A percentile compares a stretch with the other conserved stretches of the same genome.
Evolutionary conservation across 345 rosid genomes (phyloP).

Genomic region (Hibiscus trionum): DNA sequence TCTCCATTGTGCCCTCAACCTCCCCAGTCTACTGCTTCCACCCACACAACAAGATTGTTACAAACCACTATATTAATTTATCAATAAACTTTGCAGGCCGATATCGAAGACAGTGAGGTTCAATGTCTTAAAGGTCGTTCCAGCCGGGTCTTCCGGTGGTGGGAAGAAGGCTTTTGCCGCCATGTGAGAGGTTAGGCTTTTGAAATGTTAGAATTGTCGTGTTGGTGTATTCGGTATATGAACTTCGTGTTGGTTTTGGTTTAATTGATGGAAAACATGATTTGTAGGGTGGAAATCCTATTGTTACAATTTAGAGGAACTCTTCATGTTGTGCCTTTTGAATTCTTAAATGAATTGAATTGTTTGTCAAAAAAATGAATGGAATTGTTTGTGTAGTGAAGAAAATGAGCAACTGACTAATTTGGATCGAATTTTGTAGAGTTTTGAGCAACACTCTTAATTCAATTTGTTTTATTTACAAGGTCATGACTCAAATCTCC

Average conservation of each 20-base stretch:
- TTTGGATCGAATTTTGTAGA: too few relatives aligned
- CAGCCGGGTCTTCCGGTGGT: conserved; percentile 77
- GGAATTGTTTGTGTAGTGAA: too few relatives aligned
- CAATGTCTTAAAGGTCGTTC: conserved; percentile 75
- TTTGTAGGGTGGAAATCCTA: neutral
- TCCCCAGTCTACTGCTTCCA: too few relatives aligned
- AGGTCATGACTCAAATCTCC: too few relatives aligned
- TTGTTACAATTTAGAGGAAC: conserved; percentile 11
- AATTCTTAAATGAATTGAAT: too few relatives aligned
- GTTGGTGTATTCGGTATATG: neutral
- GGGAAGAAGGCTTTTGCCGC: conserved; percentile 59
- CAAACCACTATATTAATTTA: neutral
- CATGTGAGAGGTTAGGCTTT: conserved; percentile 21
- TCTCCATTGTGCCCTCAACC: neutral
- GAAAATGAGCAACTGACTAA: too few relatives aligned
- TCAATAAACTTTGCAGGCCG: conserved; percentile 41
- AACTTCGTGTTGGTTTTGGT: conserved; percentile 6
- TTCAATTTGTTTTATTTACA: too few relatives aligned
- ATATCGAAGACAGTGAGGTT: conserved; percentile 82
- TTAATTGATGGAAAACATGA: neutral
- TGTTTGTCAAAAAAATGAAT: too few relatives aligned
- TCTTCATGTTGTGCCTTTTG: too few relatives aligned
- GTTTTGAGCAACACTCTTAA: too few relatives aligned
- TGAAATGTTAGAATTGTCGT: too few relatives aligned
- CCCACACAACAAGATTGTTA: neutral